Conservation (phyloP, 495 filamentous ascomycete species). For the Alectoria sarmentosa region DNA sequence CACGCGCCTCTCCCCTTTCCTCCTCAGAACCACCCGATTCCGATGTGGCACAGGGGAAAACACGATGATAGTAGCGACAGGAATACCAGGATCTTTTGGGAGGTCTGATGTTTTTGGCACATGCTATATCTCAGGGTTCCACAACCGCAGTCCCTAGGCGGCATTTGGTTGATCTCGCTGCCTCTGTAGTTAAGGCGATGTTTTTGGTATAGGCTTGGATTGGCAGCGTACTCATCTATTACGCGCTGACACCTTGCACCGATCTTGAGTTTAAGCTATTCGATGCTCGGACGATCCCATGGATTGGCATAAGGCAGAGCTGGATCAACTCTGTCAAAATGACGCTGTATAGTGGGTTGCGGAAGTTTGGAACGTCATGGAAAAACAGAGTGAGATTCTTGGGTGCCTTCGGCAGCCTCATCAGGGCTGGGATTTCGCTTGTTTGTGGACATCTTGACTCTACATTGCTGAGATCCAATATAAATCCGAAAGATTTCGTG, state of each 20-base stretch:
- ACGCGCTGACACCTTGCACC: neutral
- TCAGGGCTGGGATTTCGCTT: neutral
- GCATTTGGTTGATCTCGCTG: conserved; percentile 2
- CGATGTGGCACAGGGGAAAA: neutral
- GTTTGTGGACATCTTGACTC: neutral
- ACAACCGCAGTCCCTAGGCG: neutral
- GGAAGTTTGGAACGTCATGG: neutral
- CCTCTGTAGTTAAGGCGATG: neutral
- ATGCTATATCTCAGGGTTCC: neutral
- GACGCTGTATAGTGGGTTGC: neutral
- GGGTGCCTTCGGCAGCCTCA: neutral
- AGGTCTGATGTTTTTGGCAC: neutral
- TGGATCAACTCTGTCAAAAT: neutral
- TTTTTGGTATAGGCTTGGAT: neutral
- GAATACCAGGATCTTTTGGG: neutral
- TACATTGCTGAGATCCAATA: accelerated
- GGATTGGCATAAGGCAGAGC: neutral
- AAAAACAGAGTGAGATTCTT: neutral
- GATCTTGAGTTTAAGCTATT: neutral
- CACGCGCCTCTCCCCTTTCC: neutral
- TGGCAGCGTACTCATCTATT: neutral
- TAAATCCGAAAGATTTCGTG: neutral
- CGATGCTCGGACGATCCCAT: neutral
- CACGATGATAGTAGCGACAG: neutral
- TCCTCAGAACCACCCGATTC: neutral